Conservation (phyloP, 805 yeast genomes). For the Tetrapisispora nanseiensis region DNA sequence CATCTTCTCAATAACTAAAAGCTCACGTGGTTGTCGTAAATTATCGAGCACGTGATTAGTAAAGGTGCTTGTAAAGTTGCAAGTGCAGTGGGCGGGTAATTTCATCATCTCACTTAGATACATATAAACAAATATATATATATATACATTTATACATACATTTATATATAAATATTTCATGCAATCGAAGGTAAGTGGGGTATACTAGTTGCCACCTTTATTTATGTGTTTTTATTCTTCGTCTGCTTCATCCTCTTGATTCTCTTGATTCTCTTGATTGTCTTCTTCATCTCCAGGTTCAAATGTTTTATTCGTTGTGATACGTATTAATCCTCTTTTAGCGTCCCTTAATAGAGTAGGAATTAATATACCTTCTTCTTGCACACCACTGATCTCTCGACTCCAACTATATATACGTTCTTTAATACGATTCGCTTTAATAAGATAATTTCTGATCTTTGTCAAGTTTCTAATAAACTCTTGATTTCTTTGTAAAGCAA, state of each 20-base stretch:
- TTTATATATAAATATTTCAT: not conserved
- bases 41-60: too few species aligned
- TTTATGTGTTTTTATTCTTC: not conserved
- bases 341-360: conserved; percentile 29
- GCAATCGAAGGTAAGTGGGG: too few species aligned
- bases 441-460: conserved; percentile 63
- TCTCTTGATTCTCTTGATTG: too few species aligned
- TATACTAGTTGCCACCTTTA: too few species aligned
- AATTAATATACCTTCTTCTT: conserved; percentile 36
- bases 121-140: not conserved
- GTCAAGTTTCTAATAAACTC: conserved; percentile 76
- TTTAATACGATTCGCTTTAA: conserved; percentile 68
- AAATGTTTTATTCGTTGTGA: conserved; percentile 27
- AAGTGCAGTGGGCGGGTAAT: too few species aligned
- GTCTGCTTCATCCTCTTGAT: conserved; percentile 4
- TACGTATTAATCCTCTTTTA: conserved; percentile 30
- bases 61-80: too few species aligned
- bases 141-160: not conserved
- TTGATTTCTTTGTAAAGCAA: conserved; percentile 70
- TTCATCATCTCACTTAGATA: too few species aligned
- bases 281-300: conserved; percentile 5
- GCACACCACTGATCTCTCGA: conserved; percentile 65
- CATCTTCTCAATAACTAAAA: too few species aligned
- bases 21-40: too few species aligned
- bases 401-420: conserved; percentile 73